Conservation (phyloP, 2,329 filamentous ascomycete genomes). For the Aurifilum marmelostoma region DNA sequence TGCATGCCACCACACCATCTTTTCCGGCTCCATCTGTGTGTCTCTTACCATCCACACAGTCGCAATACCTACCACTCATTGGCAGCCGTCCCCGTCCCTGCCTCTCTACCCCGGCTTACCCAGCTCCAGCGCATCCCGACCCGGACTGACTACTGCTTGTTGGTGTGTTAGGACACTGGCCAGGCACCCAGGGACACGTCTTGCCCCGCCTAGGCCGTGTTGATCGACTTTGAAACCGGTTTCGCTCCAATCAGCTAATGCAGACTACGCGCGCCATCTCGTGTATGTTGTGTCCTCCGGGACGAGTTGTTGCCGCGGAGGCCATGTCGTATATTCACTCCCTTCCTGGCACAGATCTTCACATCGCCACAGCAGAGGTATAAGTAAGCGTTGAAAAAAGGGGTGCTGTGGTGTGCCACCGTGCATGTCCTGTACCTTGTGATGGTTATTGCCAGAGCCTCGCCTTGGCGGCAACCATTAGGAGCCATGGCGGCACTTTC, state of each 20-base stretch:
- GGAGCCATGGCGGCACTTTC: background rate
- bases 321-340: background rate
- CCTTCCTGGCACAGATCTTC: background rate
- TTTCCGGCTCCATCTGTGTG: background rate
- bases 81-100: background rate
- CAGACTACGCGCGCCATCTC: background rate
- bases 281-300: background rate
- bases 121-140: background rate
- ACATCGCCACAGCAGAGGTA: background rate
- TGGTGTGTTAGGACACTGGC: background rate
- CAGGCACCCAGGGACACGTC: background rate
- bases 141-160: background rate
- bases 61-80: constrained; percentile 2
- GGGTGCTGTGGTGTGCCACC: background rate
- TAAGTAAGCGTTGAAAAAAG: background rate
- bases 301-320: background rate
- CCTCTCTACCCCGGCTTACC: background rate
- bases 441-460: background rate
- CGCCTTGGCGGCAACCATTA: background rate
- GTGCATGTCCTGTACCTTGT: background rate
- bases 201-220: background rate
- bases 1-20: constrained; percentile 17
- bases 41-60: background rate
- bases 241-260: background rate
- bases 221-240: background rate